A percentile compares a stretch with the other conserved stretches of the same genome.
phyloP scores from a whole-genome alignment of 306 rosid genomes.

The Herpetospermum pedunculosum region DNA sequence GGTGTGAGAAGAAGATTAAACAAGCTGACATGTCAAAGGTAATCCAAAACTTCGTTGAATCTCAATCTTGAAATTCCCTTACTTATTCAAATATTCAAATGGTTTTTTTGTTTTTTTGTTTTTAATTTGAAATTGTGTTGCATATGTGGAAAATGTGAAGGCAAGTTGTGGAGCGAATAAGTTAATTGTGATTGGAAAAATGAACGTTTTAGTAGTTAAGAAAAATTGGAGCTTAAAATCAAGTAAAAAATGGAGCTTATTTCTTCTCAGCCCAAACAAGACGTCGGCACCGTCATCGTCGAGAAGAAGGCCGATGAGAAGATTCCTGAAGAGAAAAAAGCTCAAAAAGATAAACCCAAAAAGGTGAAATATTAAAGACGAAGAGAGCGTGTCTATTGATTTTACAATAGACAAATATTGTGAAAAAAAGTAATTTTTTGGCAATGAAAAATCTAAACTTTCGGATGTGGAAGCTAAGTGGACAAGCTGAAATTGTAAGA shows the following conservation, averaged over 20 bases:
- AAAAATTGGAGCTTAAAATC: slow-evolving; percentile 39
- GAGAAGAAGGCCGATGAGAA: slow-evolving; percentile 30
- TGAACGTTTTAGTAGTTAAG: slow-evolving; percentile 35
- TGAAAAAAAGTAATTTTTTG: no score
- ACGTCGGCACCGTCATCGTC: slow-evolving; percentile 30
- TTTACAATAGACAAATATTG: no score
- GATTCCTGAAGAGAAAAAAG: slow-evolving; percentile 38
- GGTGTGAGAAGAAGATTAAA: slow-evolving; percentile 63
- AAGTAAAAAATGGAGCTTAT: slow-evolving; percentile 64
- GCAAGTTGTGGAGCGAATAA: slow-evolving; percentile 39
- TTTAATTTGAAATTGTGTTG: not conserved
- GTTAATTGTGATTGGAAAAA: slow-evolving; percentile 51
- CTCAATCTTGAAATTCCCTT: not conserved
- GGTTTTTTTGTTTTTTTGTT: not conserved
- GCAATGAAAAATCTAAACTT: no score
- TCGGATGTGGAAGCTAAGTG: no score
- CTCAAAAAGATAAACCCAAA: slow-evolving; percentile 39
- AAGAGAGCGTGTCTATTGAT: no score
- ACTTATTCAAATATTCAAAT: not conserved
- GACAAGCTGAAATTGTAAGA: no score
- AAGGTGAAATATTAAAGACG: no score
- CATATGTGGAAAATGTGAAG: slow-evolving; percentile 63
- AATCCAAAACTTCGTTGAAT: not conserved
- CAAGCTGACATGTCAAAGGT: slow-evolving; percentile 38
- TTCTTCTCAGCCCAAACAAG: slow-evolving; percentile 50